Conservation (phyloP, 1,139 yeast species). For the Entelexis paramagnoliae region DNA sequence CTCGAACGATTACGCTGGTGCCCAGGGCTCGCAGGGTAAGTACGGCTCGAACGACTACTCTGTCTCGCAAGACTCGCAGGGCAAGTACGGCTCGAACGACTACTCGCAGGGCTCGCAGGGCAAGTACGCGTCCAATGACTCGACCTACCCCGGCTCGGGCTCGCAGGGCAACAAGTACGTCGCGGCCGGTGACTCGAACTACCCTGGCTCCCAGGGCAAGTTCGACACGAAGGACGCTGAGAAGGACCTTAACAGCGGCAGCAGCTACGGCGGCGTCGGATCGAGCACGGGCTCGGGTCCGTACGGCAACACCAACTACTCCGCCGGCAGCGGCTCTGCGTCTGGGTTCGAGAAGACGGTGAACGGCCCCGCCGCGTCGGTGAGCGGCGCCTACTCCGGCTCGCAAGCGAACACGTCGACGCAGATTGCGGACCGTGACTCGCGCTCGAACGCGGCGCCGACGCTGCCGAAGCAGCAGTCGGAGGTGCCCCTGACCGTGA, state of each 20-base stretch:
- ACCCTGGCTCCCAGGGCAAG: neutral
- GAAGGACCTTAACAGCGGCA: neutral
- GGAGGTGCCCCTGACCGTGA: constrained; percentile 42
- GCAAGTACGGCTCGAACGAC: neutral
- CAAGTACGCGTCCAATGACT: neutral
- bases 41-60: neutral
- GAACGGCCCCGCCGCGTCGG: constrained; percentile 19
- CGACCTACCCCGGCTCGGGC: too few relatives aligned
- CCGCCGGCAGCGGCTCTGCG: neutral
- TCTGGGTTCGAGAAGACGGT: constrained; percentile 13
- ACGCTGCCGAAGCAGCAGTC: constrained; percentile 1
- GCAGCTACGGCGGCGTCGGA: neutral
- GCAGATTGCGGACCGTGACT: neutral
- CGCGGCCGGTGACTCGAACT: too few relatives aligned
- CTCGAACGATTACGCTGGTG: neutral
- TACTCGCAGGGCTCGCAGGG: constrained; percentile 6
- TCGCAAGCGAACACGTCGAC: constrained; percentile 5
- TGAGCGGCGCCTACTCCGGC: constrained; percentile 20
- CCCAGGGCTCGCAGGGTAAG: constrained; percentile 12
- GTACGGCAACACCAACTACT: constrained; percentile 2
- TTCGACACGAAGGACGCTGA: neutral
- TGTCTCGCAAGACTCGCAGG: neutral
- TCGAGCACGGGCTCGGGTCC: constrained; percentile 1
- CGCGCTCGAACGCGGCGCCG: neutral
- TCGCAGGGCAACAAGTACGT: constrained; percentile 10